Evolutionary conservation across 768 basidiomycete species (phyloP), one percentile per base, ranked within the genome.

Genomic region (Cubamyces lactineus): DNA sequence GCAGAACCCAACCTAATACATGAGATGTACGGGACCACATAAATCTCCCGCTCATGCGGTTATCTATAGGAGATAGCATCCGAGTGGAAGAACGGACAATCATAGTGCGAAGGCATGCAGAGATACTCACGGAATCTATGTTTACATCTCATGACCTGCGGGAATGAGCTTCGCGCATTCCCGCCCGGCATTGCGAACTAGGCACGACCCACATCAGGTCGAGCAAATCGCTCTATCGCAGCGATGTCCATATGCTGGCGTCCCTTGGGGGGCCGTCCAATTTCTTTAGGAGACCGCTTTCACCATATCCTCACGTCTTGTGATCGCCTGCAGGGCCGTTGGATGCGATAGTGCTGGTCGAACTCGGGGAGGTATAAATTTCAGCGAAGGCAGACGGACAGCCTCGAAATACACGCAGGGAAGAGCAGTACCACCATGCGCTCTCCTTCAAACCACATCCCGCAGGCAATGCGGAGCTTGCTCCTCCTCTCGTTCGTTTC

Each of bases 401-500:
- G 13, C n/a, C 15, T 12, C 13, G 48, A 12, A 12, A n/a, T 24
- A 11, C 21, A 19, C 50, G 39, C 30, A 43, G 48, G 34, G 34
- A 34, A 49, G 16, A n/a, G 3, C 34, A 19, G 21, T 13, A 41
- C 50, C 19, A 30, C n/a, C 13, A 59, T 59, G 57, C 57, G 59
- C 43, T 19, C 53, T 52, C 49, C 23, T 34, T 45, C 42, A 15
- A 42, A 41, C 53, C 54, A 56, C 38, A 34, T 57, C 30, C 43
- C 41, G 52, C 53, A 39, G 17, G 30, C 21, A 26, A 43, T 54
- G 46, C 41, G 19, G 9, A 26, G 58, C 17, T 47, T 65, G 39
- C 51, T 65, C 53, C 15, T 48, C 39, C 46, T 66, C 63, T 49
- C 56, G 26, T n/a, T 62, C 26, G n/a, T 63, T 42, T 59, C 61